These are phyloP conservation scores for Citrus trifoliata DNA, from an alignment of 345 rosid species.

Conservation along the genomic window DNA sequence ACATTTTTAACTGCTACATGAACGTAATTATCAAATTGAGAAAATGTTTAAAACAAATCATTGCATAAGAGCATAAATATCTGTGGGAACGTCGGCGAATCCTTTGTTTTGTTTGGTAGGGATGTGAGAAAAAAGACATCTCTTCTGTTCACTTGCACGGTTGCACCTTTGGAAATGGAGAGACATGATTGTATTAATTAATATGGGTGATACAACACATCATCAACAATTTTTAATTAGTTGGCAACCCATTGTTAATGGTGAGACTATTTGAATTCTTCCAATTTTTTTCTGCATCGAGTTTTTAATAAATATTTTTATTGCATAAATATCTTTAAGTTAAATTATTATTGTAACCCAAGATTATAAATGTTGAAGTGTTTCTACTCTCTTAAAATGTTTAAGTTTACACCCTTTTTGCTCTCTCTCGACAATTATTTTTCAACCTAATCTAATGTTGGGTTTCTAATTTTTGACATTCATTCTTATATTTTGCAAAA, in stretches of 20 bases:
- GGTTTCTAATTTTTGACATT: no score
- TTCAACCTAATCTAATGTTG: no score
- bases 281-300: no score
- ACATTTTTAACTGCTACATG: background rate
- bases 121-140: background rate
- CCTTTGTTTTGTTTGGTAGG: conserved; percentile 5
- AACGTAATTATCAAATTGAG: background rate
- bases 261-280: no score
- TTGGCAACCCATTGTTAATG: background rate
- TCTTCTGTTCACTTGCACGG: background rate
- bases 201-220: conserved; percentile 9
- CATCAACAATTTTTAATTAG: background rate
- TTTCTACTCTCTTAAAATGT: no score
- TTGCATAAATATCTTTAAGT: no score
- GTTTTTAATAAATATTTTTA: no score
- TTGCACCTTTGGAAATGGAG: background rate
- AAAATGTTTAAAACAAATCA: background rate
- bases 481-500: no score
- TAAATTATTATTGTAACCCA: no score
- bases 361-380: no score
- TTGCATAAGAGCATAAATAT: background rate
- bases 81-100: background rate
- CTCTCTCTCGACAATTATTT: no score
- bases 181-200: background rate
- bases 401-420: no score